Base-by-base conservation (phyloP, 108 stramenopile species). In the Fragilaria crotonensis region DNA sequence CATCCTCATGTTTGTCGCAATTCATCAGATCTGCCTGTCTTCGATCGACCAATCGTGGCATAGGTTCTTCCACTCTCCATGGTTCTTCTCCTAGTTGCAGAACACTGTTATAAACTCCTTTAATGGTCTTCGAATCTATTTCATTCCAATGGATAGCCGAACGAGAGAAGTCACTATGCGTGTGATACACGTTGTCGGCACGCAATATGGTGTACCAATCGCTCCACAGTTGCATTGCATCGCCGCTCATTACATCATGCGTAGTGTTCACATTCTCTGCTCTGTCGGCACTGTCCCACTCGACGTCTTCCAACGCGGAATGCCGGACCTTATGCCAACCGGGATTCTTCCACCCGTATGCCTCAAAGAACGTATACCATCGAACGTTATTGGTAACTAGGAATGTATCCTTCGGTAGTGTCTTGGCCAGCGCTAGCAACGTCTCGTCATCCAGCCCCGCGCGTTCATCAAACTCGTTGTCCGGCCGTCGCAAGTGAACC, bases 181-280 rank as follows among this genome's bases (percentile, higher is more conserved):
- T 74, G 33, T 79, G 78, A 47, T 64, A 67, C n/a, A 79, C 70
- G 2, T 32, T 26, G 21, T 79, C 23, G 5, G 78, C 73, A 26
- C 44, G 31, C 31, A 61, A 53, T 2, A 79, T 49, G 1, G 73
- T 72, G 41, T 63, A 79, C 78, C 78, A 79, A 48, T 79, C 78
- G 4, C 59, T 60, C 66, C 66, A 79, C 49, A 79, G 45, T 52
- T 72, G 63, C 32, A 41, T n/a, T n/a, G n/a, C n/a, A n/a, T n/a
- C n/a, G n/a, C n/a, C n/a, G n/a, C n/a, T n/a, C n/a, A n/a, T n/a
- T n/a, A n/a, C n/a, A n/a, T n/a, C n/a, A n/a, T n/a, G n/a, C n/a
- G n/a, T n/a, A n/a, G n/a, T n/a, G n/a, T n/a, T n/a, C n/a, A n/a
- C n/a, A n/a, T n/a, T n/a, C n/a, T n/a, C n/a, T n/a, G n/a, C n/a